Conservation (phyloP, 306 rosid genomes). For the Luffa acutangula region DNA sequence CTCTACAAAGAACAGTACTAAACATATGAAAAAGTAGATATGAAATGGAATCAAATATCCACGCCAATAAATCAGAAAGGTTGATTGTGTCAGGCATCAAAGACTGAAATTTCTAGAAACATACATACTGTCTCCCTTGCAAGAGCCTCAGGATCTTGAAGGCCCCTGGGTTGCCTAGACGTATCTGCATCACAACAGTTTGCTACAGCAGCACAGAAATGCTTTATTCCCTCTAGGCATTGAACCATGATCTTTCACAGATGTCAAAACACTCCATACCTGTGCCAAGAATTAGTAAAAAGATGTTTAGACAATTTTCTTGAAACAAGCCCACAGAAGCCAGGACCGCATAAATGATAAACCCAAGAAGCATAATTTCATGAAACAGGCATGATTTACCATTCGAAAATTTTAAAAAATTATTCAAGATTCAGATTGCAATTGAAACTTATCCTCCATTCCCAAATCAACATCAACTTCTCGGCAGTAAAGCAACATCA, state of each 20-base stretch:
- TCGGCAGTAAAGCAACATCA: neutral
- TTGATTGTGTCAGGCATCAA: constrained; percentile 9
- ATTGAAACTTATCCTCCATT: neutral
- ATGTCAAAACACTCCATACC: constrained; percentile 79
- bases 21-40: neutral
- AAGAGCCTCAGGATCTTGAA: constrained; percentile 71
- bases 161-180: constrained; percentile 45
- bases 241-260: constrained; percentile 65
- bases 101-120: constrained; percentile 21
- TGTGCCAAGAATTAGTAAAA: constrained; percentile 12
- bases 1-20: neutral
- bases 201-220: constrained; percentile 41
- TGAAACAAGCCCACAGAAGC: neutral
- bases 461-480: neutral
- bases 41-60: neutral
- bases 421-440: neutral
- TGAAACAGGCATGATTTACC: neutral
- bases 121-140: constrained; percentile 88
- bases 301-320: neutral
- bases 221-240: constrained; percentile 76
- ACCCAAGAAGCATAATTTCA: neutral
- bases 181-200: constrained; percentile 46
- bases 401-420: neutral
- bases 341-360: neutral
- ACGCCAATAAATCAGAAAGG: constrained; percentile 1